Percentiles rank a stretch among this genome's conserved stretches.
phyloP scores from a whole-genome alignment of 2,329 filamentous ascomycete species.

The Didymosphaeria variabile region DNA sequence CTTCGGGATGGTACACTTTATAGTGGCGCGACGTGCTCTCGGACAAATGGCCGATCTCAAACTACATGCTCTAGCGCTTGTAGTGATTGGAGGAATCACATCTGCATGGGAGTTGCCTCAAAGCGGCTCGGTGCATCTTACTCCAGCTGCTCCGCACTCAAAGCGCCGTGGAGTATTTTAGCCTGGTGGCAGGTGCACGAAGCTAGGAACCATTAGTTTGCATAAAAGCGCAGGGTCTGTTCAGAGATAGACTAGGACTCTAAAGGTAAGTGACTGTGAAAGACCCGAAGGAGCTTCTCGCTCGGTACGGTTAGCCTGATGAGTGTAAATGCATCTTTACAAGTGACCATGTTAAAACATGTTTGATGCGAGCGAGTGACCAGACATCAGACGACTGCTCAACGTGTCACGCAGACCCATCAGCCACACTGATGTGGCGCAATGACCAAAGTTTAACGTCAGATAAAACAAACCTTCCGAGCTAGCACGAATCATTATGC shows the following conservation, averaged over 20 bases:
- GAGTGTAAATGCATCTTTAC: background rate
- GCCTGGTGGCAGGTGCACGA: background rate
- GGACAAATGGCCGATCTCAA: conserved; percentile 10
- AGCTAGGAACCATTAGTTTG: background rate
- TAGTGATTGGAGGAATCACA: conserved; percentile 12
- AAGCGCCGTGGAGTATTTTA: background rate
- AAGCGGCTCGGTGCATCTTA: conserved; percentile 8
- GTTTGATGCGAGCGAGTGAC: background rate
- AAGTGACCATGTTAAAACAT: background rate
- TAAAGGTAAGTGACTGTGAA: background rate
- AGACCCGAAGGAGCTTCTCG: background rate
- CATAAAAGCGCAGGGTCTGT: conserved; percentile 2
- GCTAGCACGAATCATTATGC: background rate
- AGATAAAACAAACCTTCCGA: background rate
- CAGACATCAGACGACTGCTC: background rate
- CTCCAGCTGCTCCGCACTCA: background rate
- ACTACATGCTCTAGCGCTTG: background rate
- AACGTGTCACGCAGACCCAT: conserved; percentile 8
- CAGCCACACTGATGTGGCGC: conserved; percentile 7
- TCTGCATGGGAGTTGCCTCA: background rate
- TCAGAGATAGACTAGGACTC: background rate
- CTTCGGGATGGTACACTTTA: conserved; percentile 9
- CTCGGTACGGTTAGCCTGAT: background rate
- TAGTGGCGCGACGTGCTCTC: conserved; percentile 1
- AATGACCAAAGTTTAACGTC: conserved; percentile 9